A percentile compares a stretch with the other conserved stretches of the same genome.
phyloP scores from a whole-genome alignment of 23 red algal species.

The Chondrus crispus region DNA sequence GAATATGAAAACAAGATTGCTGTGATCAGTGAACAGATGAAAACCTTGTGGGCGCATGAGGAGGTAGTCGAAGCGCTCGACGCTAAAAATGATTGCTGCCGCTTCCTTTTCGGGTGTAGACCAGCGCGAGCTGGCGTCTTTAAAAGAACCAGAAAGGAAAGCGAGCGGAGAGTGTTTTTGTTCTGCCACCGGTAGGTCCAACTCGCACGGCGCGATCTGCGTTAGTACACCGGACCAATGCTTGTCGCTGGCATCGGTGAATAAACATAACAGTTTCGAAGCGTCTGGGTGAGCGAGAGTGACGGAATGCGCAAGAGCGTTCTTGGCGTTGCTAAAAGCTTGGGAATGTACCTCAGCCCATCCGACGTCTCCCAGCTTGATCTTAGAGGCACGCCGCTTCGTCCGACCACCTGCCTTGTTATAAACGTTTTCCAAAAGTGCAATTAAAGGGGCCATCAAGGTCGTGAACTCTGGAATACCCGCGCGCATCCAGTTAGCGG shows the following conservation, averaged over 20 bases:
- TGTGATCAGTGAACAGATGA: background rate
- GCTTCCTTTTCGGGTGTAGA: conserved; percentile 5
- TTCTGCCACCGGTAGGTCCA: background rate
- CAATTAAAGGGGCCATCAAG: background rate
- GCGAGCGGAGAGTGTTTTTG: background rate
- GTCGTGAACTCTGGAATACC: background rate
- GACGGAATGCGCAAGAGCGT: background rate
- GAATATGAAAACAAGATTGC: conserved; percentile 21
- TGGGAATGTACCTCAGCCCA: background rate
- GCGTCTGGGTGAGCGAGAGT: background rate
- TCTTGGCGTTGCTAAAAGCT: background rate
- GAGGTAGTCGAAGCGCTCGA: background rate
- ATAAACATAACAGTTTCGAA: background rate
- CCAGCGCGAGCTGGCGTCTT: background rate
- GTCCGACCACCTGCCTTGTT: background rate
- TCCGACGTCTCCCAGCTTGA: background rate
- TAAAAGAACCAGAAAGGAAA: conserved; percentile 18
- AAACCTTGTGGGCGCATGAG: background rate
- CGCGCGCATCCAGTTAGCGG: background rate
- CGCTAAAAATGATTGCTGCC: background rate
- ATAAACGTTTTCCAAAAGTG: conserved; percentile 13
- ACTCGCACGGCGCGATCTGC: background rate
- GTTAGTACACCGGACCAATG: conserved; percentile 8
- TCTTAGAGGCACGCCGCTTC: background rate
- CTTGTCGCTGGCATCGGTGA: background rate